Evolutionary conservation across 2,329 filamentous ascomycete genomes (phyloP).

Genomic region (Emmonsia crescens): DNA sequence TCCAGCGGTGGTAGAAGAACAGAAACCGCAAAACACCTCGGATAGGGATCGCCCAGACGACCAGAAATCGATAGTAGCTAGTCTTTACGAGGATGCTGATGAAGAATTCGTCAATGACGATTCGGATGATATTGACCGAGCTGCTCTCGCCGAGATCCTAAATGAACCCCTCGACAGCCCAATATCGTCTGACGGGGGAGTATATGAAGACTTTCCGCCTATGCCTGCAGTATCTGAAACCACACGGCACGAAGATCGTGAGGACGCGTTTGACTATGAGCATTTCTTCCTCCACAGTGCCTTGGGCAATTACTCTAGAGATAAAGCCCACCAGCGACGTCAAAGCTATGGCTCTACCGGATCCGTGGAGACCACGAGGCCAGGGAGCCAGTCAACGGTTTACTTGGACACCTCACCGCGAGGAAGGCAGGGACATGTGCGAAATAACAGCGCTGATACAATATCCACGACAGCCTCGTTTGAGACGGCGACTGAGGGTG

Average conservation of each 20-base stretch:
- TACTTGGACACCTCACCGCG: slow-evolving; percentile 9
- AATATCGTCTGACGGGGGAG: slow-evolving; percentile 16
- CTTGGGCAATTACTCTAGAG: slow-evolving; percentile 52
- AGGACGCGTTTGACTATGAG: slow-evolving; percentile 93
- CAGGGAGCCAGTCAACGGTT: slow-evolving; percentile 12
- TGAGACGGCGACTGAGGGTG: slow-evolving; percentile 49
- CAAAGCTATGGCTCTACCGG: slow-evolving; percentile 32
- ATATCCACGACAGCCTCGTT: slow-evolving; percentile 52
- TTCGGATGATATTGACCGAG: slow-evolving; percentile 50
- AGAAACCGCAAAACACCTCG: background rate
- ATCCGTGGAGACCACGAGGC: slow-evolving; percentile 42
- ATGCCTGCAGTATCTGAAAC: slow-evolving; percentile 39
- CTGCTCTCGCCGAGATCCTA: slow-evolving; percentile 45
- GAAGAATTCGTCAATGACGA: slow-evolving; percentile 31
- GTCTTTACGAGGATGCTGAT: slow-evolving; percentile 32
- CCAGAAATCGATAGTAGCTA: slow-evolving; percentile 24
- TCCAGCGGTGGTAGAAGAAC: background rate
- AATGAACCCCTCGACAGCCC: slow-evolving; percentile 34
- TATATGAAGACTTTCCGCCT: slow-evolving; percentile 25
- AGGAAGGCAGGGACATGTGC: slow-evolving; percentile 27
- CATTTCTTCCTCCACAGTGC: slow-evolving; percentile 92
- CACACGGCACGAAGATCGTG: slow-evolving; percentile 78
- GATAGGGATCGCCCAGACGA: slow-evolving; percentile 13
- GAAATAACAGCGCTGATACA: slow-evolving; percentile 49
- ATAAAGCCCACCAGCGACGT: slow-evolving; percentile 19